Base-by-base conservation (phyloP, 129 eudicot genomes). In the Ambrosia trifida region DNA sequence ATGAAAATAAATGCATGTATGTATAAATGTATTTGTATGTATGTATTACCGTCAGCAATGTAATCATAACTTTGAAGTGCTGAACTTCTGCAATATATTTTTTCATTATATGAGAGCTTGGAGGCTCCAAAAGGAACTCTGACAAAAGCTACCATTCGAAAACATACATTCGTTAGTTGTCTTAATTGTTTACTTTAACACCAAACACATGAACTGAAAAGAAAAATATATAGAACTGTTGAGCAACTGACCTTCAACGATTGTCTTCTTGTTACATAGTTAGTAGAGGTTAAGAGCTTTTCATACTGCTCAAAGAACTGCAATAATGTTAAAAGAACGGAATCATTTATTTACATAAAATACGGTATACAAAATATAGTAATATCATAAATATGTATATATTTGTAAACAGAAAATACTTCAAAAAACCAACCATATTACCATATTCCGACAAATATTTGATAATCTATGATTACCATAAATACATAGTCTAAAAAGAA, bases 231-330 rank as follows among this genome's bases (percentile, higher is more conserved):
- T 24, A 66, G 68, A 76, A n/a, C 8, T 38, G 9, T 19, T 40
- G n/a, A 36, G 49, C 33, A 74, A 59, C 93, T 76, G 56, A 94
- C 99, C 99, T 94, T 89, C 76, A 94, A 83, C 63, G 99, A 94
- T 63, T 94, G 99, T 79, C 99, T 87, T 85, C 99, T 89, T 18
- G 99, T 87, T 72, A 94, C 99, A 66, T 94, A 94, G 78, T 94
- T 94, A 41, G 68, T 62, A 52, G 99, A 94, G 54, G 89, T 83
- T 80, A 94, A 80, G 58, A 94, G 96, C 54, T 77, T 85, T 70
- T 84, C 96, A 68, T 94, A 94, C 67, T 80, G 89, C 86, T 85
- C 96, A 79, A 94, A 94, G 85, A 94, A 94, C 99, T 94, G 90
- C 65, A 79, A 80, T 19, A 54, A 63, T 50, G 45, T 65, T 18